These are phyloP conservation scores for Solanum chmielewskii DNA, from an alignment of 257 asterid species.

Conservation along the genomic window DNA sequence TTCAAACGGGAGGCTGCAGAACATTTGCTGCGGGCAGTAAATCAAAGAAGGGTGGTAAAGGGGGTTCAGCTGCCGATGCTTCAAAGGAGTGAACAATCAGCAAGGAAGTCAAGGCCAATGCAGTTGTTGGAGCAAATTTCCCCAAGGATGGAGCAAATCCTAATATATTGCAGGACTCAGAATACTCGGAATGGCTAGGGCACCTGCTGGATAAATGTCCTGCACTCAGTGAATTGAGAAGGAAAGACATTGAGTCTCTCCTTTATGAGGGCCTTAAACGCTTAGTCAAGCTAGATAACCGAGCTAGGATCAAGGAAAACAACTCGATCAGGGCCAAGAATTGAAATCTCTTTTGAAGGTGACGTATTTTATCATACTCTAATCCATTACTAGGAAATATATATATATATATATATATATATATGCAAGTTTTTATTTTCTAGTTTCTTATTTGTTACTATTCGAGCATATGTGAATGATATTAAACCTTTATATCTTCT, in stretches of 20 bases:
- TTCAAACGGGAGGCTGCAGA: neutral
- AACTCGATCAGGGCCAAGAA: conserved; percentile 52
- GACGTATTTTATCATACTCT: neutral
- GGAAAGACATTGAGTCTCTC: neutral
- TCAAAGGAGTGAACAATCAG: neutral
- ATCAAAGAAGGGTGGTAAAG: neutral
- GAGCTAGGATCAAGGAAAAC: conserved; percentile 83
- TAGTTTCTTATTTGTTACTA: neutral
- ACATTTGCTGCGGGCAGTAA: neutral
- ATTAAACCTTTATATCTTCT: neutral
- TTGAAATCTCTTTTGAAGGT: neutral
- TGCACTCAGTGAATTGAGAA: neutral
- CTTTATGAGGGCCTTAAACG: neutral
- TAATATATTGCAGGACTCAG: neutral
- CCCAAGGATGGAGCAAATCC: neutral
- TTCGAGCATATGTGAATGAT: neutral
- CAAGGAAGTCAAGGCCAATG: neutral
- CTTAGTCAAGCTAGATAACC: conserved; percentile 79
- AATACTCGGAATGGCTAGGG: neutral
- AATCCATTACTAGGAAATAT: neutral
- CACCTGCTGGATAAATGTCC: neutral
- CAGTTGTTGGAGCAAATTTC: neutral
- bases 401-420: neutral
- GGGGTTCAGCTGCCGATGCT: neutral
- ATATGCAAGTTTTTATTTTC: neutral